Base-by-base conservation (phyloP, 129 eudicot genomes). In the Apium graveolens region DNA sequence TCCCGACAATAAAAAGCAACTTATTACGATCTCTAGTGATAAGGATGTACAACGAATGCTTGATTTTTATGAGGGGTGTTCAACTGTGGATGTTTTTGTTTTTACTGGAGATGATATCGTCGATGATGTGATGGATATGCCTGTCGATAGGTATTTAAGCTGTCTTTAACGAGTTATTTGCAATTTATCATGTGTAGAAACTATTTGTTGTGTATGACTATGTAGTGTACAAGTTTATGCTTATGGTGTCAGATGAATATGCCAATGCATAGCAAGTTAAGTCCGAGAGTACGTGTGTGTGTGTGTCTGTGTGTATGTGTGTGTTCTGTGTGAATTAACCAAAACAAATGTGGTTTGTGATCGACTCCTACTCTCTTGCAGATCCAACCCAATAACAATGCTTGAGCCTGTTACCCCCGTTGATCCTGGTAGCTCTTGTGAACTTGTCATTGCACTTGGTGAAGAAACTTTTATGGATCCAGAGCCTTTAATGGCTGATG, bases 1-100 rank as follows among this genome's bases (percentile, higher is more conserved):
- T 18, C 80, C 80, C 1, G 43, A 62, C 37, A 77, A 77, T 29
- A 77, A 62, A 9, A 77, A 77, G 60, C 66, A 12, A 11, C 80
- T 77, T 26, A 77, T 77, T 37, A 60, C 71, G 41, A 41, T 77
- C 4, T 77, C 80, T 39, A 62, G 34, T 53, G 80, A 77, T 38
- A 77, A 77, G 35, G 80, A 77, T 45, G 26, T 77, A 6, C 17
- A 77, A 41, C 55, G 80, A 7, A 77, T 77, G 80, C 51, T 77
- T n/a, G 66, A 42, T 41, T 77, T 77, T 62, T 77, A 57, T 63
- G 80, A 62, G 51, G 80, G 65, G 14, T 77, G 74, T 11, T 4
- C 46, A 20, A 62, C 69, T 0, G 38, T 77, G 37, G 80, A 77
- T 62, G 73, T 77, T 41, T 77, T 21, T 62, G 42, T 77, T 49